Evolutionary conservation across 768 basidiomycete species (phyloP), one percentile per base, ranked within the genome.

Genomic region (Boletus insuetus): DNA sequence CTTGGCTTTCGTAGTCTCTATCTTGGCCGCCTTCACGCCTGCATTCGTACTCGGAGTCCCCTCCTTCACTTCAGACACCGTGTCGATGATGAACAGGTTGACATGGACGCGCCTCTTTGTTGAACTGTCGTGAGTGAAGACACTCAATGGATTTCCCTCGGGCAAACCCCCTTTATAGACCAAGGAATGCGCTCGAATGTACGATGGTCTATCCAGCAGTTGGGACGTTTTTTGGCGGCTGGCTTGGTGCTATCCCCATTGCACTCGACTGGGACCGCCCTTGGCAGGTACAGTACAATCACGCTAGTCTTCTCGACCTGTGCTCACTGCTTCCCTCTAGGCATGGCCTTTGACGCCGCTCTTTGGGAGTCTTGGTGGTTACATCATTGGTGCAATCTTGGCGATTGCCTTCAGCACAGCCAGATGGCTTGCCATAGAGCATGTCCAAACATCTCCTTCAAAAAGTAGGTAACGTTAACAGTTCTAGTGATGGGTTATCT

Each of bases 251-350:
- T 11, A 77, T 95, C 44, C 91, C 93, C 3, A 86, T 94, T 44
- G 89, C 92, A 0, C 82, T 98, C 17, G 96, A 98, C 72, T 98
- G 96, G 96, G 94, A 94, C 66, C 81, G 93, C 37, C 92, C 95
- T 8, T 98, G 95, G 95, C 96, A 98, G 87, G 94, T 91, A 49
- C 53, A 82, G 43, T 29, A 50, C 53, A 82, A 45, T 29, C 46
- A 24, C 39, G 58, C n/a, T 56, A n/a, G 51, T 38, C 49, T 49
- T 56, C 24, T 48, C 7, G 35, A 22, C 13, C 22, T 19, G 22
- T 22, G n/a, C n/a, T 13, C 9, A n/a, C 46, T 51, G 44, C 12
- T 29, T 40, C 6, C n/a, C 29, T n/a, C 11, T 54, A 94, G 89
- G 83, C 86, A 24, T 95, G 89, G 87, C 93, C 92, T 13, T 75